Percentiles rank a stretch among this genome's conserved stretches.
These are phyloP conservation scores for Cyphellophora europaea DNA, from an alignment of 2,329 filamentous ascomycete species.

Conservation along the genomic window DNA sequence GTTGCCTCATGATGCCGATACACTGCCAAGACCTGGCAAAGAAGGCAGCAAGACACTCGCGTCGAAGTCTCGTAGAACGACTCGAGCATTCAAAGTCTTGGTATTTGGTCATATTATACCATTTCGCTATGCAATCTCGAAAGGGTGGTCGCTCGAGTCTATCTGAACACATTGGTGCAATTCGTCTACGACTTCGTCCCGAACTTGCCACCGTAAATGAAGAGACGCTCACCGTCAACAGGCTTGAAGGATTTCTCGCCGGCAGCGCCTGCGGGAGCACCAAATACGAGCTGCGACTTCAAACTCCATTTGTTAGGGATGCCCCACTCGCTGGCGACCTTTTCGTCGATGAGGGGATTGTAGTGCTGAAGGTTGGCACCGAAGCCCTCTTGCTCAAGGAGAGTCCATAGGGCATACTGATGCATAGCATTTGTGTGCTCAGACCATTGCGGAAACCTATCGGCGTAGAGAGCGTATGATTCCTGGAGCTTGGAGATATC, in stretches of 20 bases:
- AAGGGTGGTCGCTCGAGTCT: no score
- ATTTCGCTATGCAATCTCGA: no score
- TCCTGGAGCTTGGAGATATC: conserved; percentile 51
- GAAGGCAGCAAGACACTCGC: no score
- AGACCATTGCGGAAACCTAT: conserved; percentile 70
- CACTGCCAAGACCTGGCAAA: no score
- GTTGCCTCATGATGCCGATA: no score
- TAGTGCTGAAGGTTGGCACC: conserved; percentile 91
- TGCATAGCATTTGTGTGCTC: conserved; percentile 72
- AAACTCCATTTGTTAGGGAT: conserved; percentile 66
- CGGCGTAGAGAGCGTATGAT: conserved; percentile 54
- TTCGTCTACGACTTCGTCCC: no score
- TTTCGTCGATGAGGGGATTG: conserved; percentile 72
- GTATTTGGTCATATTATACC: no score
- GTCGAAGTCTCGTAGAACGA: no score
- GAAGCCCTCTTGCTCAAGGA: conserved; percentile 72
- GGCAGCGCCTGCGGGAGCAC: conserved; percentile 23
- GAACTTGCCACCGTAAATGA: conserved; percentile 5
- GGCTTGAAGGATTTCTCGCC: conserved; percentile 7
- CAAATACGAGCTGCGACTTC: conserved; percentile 77
- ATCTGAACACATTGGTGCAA: no score
- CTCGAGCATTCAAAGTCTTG: no score
- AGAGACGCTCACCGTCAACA: conserved; percentile 5
- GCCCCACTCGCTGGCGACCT: conserved; percentile 60
- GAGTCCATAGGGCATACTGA: conserved; percentile 56